A percentile compares a stretch with the other conserved stretches of the same genome.
Evolutionary conservation across 345 rosid genomes (phyloP).

Genomic region (Clarkia xantiana): DNA sequence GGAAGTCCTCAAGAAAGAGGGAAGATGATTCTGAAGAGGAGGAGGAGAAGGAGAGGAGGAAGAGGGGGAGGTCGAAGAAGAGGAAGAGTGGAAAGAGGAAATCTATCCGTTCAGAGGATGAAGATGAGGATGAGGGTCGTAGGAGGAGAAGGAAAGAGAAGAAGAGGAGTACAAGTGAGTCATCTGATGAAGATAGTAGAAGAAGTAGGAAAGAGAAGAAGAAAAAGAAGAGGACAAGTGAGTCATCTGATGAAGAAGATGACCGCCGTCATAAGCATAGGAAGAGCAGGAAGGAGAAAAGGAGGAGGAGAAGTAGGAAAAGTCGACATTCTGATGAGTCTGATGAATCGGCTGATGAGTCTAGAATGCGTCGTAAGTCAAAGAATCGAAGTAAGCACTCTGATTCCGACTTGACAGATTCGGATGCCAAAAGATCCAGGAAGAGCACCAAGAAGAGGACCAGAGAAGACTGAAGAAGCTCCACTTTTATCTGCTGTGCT

Average conservation of each 20-base stretch:
- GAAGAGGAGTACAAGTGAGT: no score
- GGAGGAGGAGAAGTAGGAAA: constrained; percentile 38
- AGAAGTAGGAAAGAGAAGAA: constrained; percentile 29
- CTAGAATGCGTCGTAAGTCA: constrained; percentile 22
- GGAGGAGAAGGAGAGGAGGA: constrained; percentile 42
- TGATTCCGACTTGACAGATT: constrained; percentile 29
- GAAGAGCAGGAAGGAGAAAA: constrained; percentile 30
- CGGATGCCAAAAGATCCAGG: constrained; percentile 33
- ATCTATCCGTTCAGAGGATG: constrained; percentile 43
- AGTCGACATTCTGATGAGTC: constrained; percentile 25
- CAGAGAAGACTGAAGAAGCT: no score
- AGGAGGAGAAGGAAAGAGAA: no score
- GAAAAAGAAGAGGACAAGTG: constrained; percentile 35
- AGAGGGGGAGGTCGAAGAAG: constrained; percentile 30
- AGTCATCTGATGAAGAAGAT: constrained; percentile 28
- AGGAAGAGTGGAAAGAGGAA: constrained; percentile 49
- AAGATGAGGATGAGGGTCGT: constrained; percentile 28
- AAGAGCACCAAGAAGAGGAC: constrained; percentile 22
- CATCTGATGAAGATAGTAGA: no score
- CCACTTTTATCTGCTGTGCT: no score
- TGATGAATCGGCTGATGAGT: constrained; percentile 22
- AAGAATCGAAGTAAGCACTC: constrained; percentile 46
- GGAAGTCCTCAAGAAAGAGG: constrained; percentile 24
- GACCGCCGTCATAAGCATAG: constrained; percentile 10
- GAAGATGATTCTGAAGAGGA: constrained; percentile 31